These are phyloP conservation scores for Coleophoma cylindrospora DNA, from an alignment of 2,329 filamentous ascomycete genomes.

Conservation along the genomic window DNA sequence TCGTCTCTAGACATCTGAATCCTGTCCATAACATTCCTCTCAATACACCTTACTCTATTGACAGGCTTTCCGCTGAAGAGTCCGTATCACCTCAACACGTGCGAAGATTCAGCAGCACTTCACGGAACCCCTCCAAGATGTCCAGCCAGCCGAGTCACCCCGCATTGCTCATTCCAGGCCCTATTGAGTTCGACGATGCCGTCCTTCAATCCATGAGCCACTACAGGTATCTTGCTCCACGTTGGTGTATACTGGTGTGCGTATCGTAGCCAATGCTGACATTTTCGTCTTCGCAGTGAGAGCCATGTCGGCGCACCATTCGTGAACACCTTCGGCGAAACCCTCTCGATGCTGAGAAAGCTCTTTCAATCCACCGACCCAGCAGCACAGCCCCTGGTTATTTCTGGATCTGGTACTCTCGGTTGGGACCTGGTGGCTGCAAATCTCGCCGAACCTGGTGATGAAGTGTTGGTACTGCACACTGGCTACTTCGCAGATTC, in stretches of 20 bases:
- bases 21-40: constrained; percentile 23
- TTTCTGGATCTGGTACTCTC: constrained; percentile 90
- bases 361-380: constrained; percentile 89
- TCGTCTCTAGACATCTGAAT: constrained; percentile 32
- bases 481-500: constrained; percentile 97
- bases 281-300: constrained; percentile 53
- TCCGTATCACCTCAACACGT: constrained; percentile 4
- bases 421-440: constrained; percentile 97
- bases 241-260: background rate
- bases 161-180: constrained; percentile 90
- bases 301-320: constrained; percentile 89
- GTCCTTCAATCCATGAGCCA: constrained; percentile 94
- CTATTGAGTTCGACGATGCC: constrained; percentile 97
- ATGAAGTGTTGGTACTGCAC: constrained; percentile 88
- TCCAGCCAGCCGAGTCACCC: constrained; percentile 57
- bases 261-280: constrained; percentile 9
- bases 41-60: constrained; percentile 24
- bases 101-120: constrained; percentile 9
- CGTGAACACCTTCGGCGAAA: constrained; percentile 86
- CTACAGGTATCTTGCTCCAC: constrained; percentile 60
- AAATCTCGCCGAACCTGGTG: constrained; percentile 84
- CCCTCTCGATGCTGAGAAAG: constrained; percentile 80
- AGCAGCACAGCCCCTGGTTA: constrained; percentile 81
- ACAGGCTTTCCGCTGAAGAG: constrained; percentile 18
- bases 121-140: constrained; percentile 35